Evolutionary conservation across 805 yeast genomes (phyloP), one percentile per base, ranked within the genome.

Genomic region (Candida koratica): DNA sequence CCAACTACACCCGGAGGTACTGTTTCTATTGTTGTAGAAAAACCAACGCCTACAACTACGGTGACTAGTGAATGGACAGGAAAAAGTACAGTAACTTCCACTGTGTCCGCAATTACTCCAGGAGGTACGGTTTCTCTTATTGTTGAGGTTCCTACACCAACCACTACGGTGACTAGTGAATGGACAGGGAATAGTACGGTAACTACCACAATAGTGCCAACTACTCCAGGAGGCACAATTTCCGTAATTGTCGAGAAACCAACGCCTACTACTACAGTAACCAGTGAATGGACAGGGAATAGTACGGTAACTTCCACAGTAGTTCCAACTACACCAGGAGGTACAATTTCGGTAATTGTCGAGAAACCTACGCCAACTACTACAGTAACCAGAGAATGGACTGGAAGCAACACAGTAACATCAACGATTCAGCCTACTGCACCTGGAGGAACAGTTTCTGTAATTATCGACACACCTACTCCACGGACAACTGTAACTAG

Each of bases 321-420:
- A 17, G 20, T 31, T 10, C 43, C 39, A 10, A 48, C 47, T 5
- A 38, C 12, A 19, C 4, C 17, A 4, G 6, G 17, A 37, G 26
- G 49, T 18, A 55, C 58, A 10, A 46, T 34, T 29, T 52, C 56
- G 3, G 49, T 51, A 20, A 45, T 41, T 9, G 51, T 49, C 6
- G 42, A 40, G 10, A 49, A 44, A 12, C 58, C 58, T 28, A 36
- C 36, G 38, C 54, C 50, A 20, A 42, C 45, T 12, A 43, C 18
- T 9, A 37, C 45, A 11, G 39, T 37, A 33, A 44, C 51, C 5
- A 11, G 14, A 12, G 36, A 36, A n/a, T 41, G 45, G 45, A 43
- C 52, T n/a, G 39, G 32, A 8, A 32, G 42, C 10, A 29, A 38
- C 12, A 36, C 41, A 5, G 37, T 48, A 26, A 11, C 28, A 17